Conservation (phyloP, 1,284 basidiomycete species). For the Gymnopus androsaceus region DNA sequence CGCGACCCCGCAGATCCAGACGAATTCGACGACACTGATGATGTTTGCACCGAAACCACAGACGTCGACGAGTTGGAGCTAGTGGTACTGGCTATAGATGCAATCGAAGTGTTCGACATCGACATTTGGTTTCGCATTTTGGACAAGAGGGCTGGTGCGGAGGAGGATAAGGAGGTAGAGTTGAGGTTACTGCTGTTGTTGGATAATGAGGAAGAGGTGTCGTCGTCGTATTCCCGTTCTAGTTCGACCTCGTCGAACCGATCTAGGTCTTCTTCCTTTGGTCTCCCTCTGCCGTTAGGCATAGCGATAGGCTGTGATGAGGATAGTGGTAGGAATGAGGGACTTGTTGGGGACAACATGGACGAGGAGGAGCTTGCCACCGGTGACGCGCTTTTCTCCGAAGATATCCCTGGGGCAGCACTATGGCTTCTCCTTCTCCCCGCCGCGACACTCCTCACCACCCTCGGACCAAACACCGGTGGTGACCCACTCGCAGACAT, state of each 20-base stretch:
- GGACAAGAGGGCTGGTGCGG: not conserved
- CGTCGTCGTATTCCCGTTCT: not conserved
- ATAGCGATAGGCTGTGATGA: conserved; percentile 9
- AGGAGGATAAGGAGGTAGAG: not conserved
- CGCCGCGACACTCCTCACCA: conserved; percentile 60
- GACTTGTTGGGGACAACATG: not conserved
- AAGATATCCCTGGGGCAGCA: conserved; percentile 20
- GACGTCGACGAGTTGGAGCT: not conserved
- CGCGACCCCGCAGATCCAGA: not conserved
- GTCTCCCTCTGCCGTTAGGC: not conserved
- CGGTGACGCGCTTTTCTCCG: conserved; percentile 1
- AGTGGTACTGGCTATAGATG: not conserved
- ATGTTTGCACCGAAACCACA: not conserved
- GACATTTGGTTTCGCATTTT: not conserved
- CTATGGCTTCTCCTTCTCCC: conserved; percentile 38
- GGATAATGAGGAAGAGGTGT: conserved; percentile 3
- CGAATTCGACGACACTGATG: conserved; percentile 2
- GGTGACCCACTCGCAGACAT: conserved; percentile 24
- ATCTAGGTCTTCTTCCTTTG: conserved; percentile 1
- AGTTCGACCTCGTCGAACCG: not conserved
- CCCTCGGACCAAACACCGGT: conserved; percentile 40
- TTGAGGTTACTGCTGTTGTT: not conserved
- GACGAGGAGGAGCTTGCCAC: not conserved
- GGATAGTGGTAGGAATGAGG: not conserved
- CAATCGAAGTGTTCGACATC: conserved; percentile 6